Conservation (phyloP, 1,139 yeast genomes). For the Pichia kudriavzevii region DNA sequence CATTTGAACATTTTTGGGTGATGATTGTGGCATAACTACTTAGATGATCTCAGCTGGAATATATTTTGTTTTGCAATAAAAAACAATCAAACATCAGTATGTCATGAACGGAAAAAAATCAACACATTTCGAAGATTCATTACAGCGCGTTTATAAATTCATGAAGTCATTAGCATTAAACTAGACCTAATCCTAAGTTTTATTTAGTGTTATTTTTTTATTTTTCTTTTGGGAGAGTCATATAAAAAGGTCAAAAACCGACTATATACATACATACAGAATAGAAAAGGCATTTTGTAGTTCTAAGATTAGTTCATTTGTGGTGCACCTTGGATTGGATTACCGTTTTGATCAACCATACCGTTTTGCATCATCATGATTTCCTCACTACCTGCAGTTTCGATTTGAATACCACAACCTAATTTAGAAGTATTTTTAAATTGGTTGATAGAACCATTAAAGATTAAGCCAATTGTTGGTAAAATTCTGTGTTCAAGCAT, state of each 20-base stretch:
- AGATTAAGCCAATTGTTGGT: constrained; percentile 82
- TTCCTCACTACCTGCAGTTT: constrained; percentile 90
- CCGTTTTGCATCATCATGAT: constrained; percentile 72
- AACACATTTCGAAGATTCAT: too few relatives aligned
- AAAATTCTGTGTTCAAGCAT: constrained; percentile 89
- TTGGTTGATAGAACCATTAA: constrained; percentile 94
- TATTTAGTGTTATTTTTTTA: too few relatives aligned
- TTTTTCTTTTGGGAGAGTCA: constrained; percentile 6
- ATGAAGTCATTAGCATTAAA: too few relatives aligned
- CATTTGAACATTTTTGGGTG: too few relatives aligned
- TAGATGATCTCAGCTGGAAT: constrained; percentile 1
- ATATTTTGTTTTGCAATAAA: too few relatives aligned
- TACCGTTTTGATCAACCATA: constrained; percentile 68
- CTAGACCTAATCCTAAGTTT: too few relatives aligned
- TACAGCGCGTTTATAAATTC: too few relatives aligned
- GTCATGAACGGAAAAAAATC: too few relatives aligned
- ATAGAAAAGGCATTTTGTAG: background rate
- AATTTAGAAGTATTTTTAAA: constrained; percentile 72
- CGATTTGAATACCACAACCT: constrained; percentile 93
- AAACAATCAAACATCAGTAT: too few relatives aligned
- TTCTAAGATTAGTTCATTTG: constrained; percentile 11
- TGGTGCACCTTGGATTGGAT: constrained; percentile 74
- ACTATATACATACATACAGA: constrained; percentile 10
- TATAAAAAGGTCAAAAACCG: constrained; percentile 10
- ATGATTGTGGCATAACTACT: too few relatives aligned